phyloP scores from a whole-genome alignment of 805 yeast species.

The Saccharomycopsis oosterbeekiorum region DNA sequence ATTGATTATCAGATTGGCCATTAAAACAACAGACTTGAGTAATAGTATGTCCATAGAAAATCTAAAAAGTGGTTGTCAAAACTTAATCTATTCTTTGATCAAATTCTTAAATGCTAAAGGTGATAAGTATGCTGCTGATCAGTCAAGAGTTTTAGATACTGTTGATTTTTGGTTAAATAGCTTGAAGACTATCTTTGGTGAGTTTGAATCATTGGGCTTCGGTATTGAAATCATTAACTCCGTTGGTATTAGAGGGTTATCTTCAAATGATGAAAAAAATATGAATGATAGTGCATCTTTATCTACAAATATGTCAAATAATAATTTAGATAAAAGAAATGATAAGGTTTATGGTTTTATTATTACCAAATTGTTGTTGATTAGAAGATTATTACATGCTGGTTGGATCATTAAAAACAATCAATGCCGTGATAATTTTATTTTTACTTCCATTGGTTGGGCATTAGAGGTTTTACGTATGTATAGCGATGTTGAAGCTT shows the following conservation, averaged over 20 bases:
- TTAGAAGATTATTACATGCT: slow-evolving; percentile 44
- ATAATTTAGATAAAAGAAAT: slow-evolving; percentile 25
- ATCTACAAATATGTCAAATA: slow-evolving; percentile 4
- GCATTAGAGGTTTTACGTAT: slow-evolving; percentile 46
- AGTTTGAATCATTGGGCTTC: slow-evolving; percentile 31
- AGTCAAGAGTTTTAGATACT: slow-evolving; percentile 49
- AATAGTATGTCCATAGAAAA: slow-evolving; percentile 19
- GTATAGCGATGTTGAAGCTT: slow-evolving; percentile 42
- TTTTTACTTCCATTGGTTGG: slow-evolving; percentile 43
- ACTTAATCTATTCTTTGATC: slow-evolving; percentile 28
- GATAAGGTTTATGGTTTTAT: slow-evolving; percentile 46
- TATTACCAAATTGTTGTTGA: slow-evolving; percentile 48
- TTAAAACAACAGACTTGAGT: slow-evolving; percentile 21
- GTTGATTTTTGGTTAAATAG: slow-evolving; percentile 45
- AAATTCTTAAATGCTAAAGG: slow-evolving; percentile 39
- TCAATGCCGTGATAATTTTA: slow-evolving; percentile 30
- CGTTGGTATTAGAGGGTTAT: slow-evolving; percentile 48
- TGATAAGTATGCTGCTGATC: slow-evolving; percentile 46
- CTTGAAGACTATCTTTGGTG: slow-evolving; percentile 32
- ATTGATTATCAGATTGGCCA: slow-evolving; percentile 37
- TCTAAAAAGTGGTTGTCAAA: slow-evolving; percentile 24
- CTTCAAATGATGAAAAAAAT: slow-evolving; percentile 29
- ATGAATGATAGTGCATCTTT: slow-evolving; percentile 16
- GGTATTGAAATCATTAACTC: slow-evolving; percentile 40
- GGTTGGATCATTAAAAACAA: slow-evolving; percentile 24